phyloP scores from a whole-genome alignment of 345 rosid species.

The Abelmoschus esculentus region DNA sequence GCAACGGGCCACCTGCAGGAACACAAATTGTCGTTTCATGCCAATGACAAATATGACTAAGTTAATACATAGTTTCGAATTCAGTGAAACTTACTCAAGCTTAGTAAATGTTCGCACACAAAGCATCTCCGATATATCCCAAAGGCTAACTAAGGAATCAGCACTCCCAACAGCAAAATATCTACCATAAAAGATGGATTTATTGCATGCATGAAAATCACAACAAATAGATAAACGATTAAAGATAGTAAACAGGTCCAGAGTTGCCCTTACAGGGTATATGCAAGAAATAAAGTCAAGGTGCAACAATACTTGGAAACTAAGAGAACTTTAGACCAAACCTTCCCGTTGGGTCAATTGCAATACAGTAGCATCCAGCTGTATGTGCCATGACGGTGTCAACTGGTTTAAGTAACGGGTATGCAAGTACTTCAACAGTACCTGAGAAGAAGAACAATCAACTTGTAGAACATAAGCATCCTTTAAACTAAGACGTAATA shows the following conservation, averaged over 20 bases:
- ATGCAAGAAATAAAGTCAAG: background rate
- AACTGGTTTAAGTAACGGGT: constrained; percentile 3
- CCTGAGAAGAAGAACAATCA: constrained; percentile 36
- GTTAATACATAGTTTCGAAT: background rate
- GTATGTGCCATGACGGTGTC: constrained; percentile 49
- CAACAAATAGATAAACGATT: background rate
- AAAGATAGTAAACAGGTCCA: background rate
- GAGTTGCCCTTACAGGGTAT: background rate
- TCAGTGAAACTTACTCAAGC: constrained; percentile 8
- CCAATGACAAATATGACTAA: background rate
- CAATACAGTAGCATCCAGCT: constrained; percentile 53
- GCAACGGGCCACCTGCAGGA: constrained; percentile 5
- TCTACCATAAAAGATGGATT: constrained; percentile 29
- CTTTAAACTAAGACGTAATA: no score
- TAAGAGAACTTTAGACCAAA: constrained; percentile 20
- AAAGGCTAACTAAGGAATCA: constrained; percentile 95
- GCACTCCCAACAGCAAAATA: constrained; percentile 99
- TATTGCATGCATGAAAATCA: background rate
- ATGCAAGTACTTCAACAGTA: constrained; percentile 36
- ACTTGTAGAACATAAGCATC: constrained; percentile 13
- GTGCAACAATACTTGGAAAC: background rate
- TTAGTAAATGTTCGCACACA: constrained; percentile 26
- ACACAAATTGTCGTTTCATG: background rate
- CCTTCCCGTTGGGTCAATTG: constrained; percentile 83
- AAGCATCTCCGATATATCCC: constrained; percentile 94